Percentiles rank a stretch among this genome's conserved stretches.
phyloP scores from a whole-genome alignment of 108 stramenopile genomes.

The Parmales sp. region DNA sequence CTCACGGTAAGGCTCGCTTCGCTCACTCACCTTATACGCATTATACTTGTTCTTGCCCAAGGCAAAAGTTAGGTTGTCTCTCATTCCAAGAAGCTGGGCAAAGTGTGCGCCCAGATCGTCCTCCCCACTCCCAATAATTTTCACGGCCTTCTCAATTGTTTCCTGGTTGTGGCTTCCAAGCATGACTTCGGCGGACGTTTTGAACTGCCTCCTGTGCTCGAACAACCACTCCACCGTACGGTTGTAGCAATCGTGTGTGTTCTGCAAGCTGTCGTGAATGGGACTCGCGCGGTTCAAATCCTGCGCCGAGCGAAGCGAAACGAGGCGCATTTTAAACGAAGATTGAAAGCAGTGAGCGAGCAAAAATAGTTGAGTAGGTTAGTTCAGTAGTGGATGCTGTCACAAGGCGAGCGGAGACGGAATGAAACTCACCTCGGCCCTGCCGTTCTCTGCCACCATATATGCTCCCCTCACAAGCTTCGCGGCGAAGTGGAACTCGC shows the following conservation, averaged over 20 bases:
- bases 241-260: slow-evolving; percentile 81
- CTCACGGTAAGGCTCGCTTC: too few relatives aligned
- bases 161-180: slow-evolving; percentile 83
- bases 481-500: slow-evolving; percentile 67
- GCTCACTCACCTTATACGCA: too few relatives aligned
- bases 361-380: too few relatives aligned
- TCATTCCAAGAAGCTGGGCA: slow-evolving; percentile 94
- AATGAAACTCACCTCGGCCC: slow-evolving; percentile 52
- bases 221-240: slow-evolving; percentile 54
- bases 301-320: too few relatives aligned
- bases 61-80: slow-evolving; percentile 82
- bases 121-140: slow-evolving; percentile 55
- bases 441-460: slow-evolving; percentile 77
- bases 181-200: slow-evolving; percentile 61
- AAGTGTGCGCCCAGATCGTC: slow-evolving; percentile 59
- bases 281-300: slow-evolving; percentile 48
- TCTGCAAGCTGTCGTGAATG: slow-evolving; percentile 66
- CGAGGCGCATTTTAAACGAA: too few relatives aligned
- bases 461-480: slow-evolving; percentile 97
- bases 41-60: slow-evolving; percentile 75
- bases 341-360: too few relatives aligned
- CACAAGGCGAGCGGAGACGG: too few relatives aligned
- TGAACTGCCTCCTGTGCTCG: slow-evolving; percentile 8
- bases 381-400: too few relatives aligned
- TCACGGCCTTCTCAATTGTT: slow-evolving; percentile 63